These are phyloP conservation scores for Pseudoneurospora amorphoporcata DNA, from an alignment of 495 filamentous ascomycete species.

Conservation along the genomic window DNA sequence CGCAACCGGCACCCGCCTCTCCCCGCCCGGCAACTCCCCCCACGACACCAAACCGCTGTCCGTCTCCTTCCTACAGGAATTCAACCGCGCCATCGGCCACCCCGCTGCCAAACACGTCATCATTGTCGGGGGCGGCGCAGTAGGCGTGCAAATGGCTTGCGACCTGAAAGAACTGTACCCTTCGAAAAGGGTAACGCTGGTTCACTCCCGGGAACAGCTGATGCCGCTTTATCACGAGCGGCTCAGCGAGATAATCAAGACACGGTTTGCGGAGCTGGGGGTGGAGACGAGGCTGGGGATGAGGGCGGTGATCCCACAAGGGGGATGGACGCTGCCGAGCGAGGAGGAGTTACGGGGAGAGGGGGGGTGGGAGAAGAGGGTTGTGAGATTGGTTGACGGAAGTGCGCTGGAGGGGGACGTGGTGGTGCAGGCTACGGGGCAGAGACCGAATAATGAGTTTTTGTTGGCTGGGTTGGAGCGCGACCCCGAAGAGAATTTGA, in stretches of 20 bases:
- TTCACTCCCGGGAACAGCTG: conserved; percentile 44
- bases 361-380: background rate
- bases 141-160: conserved; percentile 49
- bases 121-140: conserved; percentile 50
- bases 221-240: conserved; percentile 41
- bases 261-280: conserved; percentile 26
- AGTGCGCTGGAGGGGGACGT: conserved; percentile 8
- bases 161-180: conserved; percentile 49
- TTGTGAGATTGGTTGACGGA: conserved; percentile 7
- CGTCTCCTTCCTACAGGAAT: conserved; percentile 28
- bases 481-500: conserved; percentile 13
- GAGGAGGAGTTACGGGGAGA: background rate
- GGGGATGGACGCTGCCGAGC: conserved; percentile 14
- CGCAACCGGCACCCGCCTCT: conserved; percentile 38
- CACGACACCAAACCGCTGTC: conserved; percentile 31
- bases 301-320: conserved; percentile 10
- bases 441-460: conserved; percentile 44
- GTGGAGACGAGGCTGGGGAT: conserved; percentile 15
- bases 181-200: conserved; percentile 41
- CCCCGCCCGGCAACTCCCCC: conserved; percentile 36
- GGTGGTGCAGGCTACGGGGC: conserved; percentile 26
- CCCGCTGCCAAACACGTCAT: conserved; percentile 29
- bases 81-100: conserved; percentile 20
- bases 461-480: conserved; percentile 22
- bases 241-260: conserved; percentile 37